Conservation (phyloP, 164 flowering plant species). For the Vitis cinerea region DNA sequence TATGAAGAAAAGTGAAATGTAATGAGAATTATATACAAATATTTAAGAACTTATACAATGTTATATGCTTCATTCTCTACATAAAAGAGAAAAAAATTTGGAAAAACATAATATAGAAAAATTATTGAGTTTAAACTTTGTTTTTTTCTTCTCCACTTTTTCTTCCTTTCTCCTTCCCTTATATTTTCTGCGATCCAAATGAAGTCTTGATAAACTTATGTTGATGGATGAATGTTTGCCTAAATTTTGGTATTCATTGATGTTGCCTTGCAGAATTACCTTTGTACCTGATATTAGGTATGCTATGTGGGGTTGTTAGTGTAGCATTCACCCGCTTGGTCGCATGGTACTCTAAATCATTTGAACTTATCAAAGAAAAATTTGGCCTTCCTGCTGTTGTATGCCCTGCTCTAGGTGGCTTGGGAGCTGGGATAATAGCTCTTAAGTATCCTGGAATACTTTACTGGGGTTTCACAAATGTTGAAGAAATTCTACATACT, state of each 20-base stretch:
- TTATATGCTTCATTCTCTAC: no score
- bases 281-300: conserved; percentile 88
- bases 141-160: no score
- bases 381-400: conserved; percentile 81
- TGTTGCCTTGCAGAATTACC: conserved; percentile 75
- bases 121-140: no score
- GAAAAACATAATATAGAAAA: no score
- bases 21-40: no score
- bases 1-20: no score
- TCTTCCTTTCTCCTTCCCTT: no score
- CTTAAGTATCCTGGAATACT: conserved; percentile 93
- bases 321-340: conserved; percentile 88
- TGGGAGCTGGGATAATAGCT: conserved; percentile 97
- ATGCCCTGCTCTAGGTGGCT: conserved; percentile 95
- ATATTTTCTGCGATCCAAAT: no score
- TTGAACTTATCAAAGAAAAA: conserved; percentile 72
- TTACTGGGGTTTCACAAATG: conserved; percentile 99
- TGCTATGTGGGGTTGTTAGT: conserved; percentile 98
- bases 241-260: background rate
- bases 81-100: no score
- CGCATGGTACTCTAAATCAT: conserved; percentile 71
- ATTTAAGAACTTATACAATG: no score
- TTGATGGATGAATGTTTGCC: no score
- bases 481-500: conserved; percentile 93
- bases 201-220: no score